These are phyloP conservation scores for Ustilaginoidea virens DNA, from an alignment of 2,329 filamentous ascomycete genomes.

Conservation along the genomic window DNA sequence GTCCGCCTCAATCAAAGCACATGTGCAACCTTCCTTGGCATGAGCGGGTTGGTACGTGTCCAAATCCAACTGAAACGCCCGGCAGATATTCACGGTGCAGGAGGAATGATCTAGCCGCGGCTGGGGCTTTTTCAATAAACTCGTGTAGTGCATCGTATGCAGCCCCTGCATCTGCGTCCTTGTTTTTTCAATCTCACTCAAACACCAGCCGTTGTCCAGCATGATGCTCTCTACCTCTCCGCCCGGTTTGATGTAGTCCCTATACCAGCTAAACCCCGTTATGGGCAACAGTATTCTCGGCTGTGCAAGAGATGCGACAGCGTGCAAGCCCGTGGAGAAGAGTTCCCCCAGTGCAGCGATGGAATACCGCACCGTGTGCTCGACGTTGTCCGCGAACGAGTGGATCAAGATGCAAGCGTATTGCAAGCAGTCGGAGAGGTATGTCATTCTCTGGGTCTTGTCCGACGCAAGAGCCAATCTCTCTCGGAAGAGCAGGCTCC, in stretches of 20 bases:
- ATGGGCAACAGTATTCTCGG: slow-evolving; percentile 6
- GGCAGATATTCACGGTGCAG: slow-evolving; percentile 13
- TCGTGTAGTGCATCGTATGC: slow-evolving; percentile 11
- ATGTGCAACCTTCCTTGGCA: slow-evolving; percentile 8
- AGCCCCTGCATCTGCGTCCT: slow-evolving; percentile 9
- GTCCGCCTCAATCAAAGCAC: slow-evolving; percentile 9
- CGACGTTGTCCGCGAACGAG: slow-evolving; percentile 8
- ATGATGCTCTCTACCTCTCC: slow-evolving; percentile 11
- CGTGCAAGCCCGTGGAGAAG: slow-evolving; percentile 7
- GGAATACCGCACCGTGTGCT: slow-evolving; percentile 11
- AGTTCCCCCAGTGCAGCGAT: slow-evolving; percentile 14
- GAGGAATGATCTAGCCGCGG: slow-evolving; percentile 8
- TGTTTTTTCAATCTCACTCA: slow-evolving; percentile 15
- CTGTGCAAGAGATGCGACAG: slow-evolving; percentile 1
- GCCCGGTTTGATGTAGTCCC: slow-evolving; percentile 7
- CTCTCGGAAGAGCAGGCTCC: slow-evolving; percentile 3
- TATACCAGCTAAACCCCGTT: slow-evolving; percentile 8
- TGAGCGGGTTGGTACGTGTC: slow-evolving; percentile 13
- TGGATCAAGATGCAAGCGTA: slow-evolving; percentile 7
- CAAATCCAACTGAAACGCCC: slow-evolving; percentile 15
- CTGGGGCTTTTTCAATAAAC: slow-evolving; percentile 8
- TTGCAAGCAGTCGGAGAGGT: slow-evolving; percentile 9
- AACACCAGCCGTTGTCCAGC: slow-evolving; percentile 16
- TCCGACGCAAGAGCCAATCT: slow-evolving; percentile 5
- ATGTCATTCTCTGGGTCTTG: slow-evolving; percentile 5